Conservation (phyloP, 139 green algal genomes). For the Asterochloris erici region DNA sequence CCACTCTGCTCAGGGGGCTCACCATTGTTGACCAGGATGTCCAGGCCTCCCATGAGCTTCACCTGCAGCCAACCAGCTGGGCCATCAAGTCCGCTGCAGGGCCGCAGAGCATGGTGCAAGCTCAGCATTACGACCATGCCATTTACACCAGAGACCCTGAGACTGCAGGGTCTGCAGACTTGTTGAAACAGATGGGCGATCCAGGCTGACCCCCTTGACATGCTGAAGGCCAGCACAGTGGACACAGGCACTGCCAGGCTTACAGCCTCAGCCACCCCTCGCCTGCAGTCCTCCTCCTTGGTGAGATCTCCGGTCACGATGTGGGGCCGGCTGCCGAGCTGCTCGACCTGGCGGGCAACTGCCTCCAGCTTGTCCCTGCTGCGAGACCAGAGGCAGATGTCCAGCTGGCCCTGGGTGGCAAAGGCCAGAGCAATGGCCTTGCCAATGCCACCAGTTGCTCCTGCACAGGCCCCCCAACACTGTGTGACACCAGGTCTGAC, state of each 20-base stretch:
- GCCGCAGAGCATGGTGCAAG: too few species aligned
- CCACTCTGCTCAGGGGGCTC: background rate
- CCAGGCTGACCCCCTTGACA: too few species aligned
- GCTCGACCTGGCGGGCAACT: background rate
- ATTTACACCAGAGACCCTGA: too few species aligned
- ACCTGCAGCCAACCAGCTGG: background rate
- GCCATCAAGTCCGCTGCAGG: too few species aligned
- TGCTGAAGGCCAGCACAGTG: too few species aligned
- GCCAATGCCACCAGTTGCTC: background rate
- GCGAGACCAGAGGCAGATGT: constrained; percentile 11
- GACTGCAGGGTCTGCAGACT: too few species aligned
- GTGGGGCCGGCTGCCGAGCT: background rate
- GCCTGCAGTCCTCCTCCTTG: background rate
- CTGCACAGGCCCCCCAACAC: too few species aligned
- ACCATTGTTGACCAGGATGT: constrained; percentile 14
- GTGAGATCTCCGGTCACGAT: constrained; percentile 7
- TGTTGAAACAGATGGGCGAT: too few species aligned
- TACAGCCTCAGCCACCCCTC: background rate
- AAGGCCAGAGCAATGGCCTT: constrained; percentile 11
- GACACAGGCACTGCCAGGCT: background rate
- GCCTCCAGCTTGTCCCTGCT: background rate
- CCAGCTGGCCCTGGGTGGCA: background rate
- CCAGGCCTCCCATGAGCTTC: constrained; percentile 1
- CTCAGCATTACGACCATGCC: too few species aligned
- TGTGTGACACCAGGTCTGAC: too few species aligned